Evolutionary conservation across 129 eudicot genomes (phyloP).

Genomic region (Cynara cardunculus): DNA sequence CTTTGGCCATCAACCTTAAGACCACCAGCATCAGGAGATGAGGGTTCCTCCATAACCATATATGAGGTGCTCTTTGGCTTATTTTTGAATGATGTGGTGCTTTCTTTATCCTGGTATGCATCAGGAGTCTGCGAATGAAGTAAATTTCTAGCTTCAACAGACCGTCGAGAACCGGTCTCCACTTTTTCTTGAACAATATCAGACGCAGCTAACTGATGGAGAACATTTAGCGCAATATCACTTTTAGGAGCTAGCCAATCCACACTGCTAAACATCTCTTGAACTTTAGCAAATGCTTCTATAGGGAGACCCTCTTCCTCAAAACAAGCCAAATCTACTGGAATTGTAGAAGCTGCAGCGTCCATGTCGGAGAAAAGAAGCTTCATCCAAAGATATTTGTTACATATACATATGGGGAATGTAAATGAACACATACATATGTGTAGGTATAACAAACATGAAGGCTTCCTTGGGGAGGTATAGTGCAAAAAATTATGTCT

Average conservation of each 20-base stretch:
- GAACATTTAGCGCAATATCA: constrained; percentile 50
- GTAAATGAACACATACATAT: not conserved
- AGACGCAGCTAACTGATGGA: constrained; percentile 47
- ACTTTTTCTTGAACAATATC: constrained; percentile 31
- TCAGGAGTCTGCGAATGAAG: too few species aligned
- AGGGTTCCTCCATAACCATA: too few species aligned
- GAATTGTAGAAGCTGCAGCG: constrained; percentile 48
- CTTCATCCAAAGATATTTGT: constrained; percentile 45
- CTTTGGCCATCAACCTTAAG: constrained; percentile 15
- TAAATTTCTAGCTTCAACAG: constrained; percentile 9
- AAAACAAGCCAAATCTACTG: constrained; percentile 53
- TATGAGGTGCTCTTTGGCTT: not conserved
- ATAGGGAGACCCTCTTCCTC: constrained; percentile 92
- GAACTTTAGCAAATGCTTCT: constrained; percentile 96
- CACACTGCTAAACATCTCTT: constrained; percentile 75
- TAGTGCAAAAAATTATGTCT: not conserved
- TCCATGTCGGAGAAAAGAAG: constrained; percentile 96
- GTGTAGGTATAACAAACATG: not conserved
- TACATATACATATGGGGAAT: not conserved
- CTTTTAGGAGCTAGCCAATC: constrained; percentile 76
- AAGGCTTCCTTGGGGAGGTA: constrained; percentile 2
- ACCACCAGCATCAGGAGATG: constrained; percentile 11
- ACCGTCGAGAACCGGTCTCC: constrained; percentile 28
- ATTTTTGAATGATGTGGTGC: too few species aligned
- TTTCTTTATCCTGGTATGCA: too few species aligned